Percentiles rank a stretch among this genome's conserved stretches.
Evolutionary conservation across 441 rosid species (phyloP).

Genomic region (Lepidium campestre): DNA sequence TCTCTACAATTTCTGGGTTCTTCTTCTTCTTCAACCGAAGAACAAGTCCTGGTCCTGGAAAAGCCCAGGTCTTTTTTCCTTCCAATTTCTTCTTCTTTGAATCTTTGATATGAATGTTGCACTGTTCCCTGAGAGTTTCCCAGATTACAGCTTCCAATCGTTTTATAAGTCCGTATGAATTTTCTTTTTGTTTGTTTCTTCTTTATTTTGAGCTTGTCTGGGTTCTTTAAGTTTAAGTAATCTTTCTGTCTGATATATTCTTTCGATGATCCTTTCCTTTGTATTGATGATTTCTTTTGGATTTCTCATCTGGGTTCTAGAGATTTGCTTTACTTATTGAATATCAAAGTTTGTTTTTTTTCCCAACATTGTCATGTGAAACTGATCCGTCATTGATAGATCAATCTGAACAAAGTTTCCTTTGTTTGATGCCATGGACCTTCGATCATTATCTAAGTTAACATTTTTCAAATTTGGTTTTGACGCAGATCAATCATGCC

Average conservation of each 20-base stretch:
- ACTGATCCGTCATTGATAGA: not conserved
- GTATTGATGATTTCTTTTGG: not conserved
- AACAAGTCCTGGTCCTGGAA: conserved; percentile 4
- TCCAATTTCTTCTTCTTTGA: not conserved
- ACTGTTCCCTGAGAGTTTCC: not conserved
- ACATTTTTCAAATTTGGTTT: conserved; percentile 3
- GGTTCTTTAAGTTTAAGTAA: not conserved
- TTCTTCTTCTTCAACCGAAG: conserved; percentile 10
- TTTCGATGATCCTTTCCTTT: conserved; percentile 17
- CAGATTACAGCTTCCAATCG: not conserved
- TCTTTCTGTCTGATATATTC: not conserved
- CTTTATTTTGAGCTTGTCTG: not conserved
- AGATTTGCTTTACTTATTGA: conserved; percentile 14
- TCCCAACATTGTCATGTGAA: not conserved
- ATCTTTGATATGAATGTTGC: not conserved
- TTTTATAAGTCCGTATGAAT: not conserved
- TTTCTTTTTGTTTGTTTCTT: not conserved
- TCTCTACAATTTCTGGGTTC: conserved; percentile 27
- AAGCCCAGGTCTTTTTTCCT: conserved; percentile 11
- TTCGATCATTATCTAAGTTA: conserved; percentile 3
- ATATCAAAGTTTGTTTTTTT: conserved; percentile 1
- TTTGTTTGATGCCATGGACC: not conserved
- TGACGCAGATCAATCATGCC: conserved; percentile 56
- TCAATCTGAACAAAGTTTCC: not conserved
- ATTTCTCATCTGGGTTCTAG: conserved; percentile 23